Evolutionary conservation across 495 filamentous ascomycete genomes (phyloP), one percentile per base, ranked within the genome.

Genomic region (Rhizodiscina lignyota): DNA sequence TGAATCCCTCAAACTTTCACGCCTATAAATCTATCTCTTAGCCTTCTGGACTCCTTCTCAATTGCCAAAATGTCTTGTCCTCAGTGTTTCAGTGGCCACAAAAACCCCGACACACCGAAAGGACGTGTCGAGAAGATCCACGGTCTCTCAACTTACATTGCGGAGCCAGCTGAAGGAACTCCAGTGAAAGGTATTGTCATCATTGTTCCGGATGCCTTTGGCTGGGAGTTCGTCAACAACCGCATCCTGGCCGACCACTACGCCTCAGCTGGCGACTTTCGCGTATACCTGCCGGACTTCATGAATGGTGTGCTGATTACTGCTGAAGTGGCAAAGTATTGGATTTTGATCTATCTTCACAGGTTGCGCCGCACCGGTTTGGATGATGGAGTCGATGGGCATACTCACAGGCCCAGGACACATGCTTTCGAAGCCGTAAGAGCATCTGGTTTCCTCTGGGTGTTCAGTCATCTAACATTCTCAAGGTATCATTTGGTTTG

Each of bases 231-330:
- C 13, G 47, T 52, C 16, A 75, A 77, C 43, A 61, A 55, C 22
- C 53, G 70, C 4, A 44, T 69, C 0, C 45, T 75, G 8, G 62
- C 65, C 3, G 70, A 77, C 41, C 36, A 47, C 18, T 71, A 66
- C 40, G 66, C 70, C 2, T 48, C 59, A 18, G 58, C 58, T 37
- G 60, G 62, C 0, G 55, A 49, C 8, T 65, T 56, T 41, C 49
- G 46, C 3, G 68, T 75, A 20, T 70, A 67, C 41, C 41, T 70
- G 28, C 73, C 71, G 0, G 69, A 77, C 37, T 70, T 77, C 42
- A 68, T 74, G 66, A 49, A 60, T 35, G 70, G 72, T 69, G 24
- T 37, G 50, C 50, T n/a, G 18, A 39, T 45, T n/a, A n/a, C n/a
- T n/a, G n/a, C n/a, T n/a, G n/a, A n/a, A n/a, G n/a, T n/a, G n/a